phyloP scores from a whole-genome alignment of 176 grass and related monocot species.

The Dactylis glomerata region DNA sequence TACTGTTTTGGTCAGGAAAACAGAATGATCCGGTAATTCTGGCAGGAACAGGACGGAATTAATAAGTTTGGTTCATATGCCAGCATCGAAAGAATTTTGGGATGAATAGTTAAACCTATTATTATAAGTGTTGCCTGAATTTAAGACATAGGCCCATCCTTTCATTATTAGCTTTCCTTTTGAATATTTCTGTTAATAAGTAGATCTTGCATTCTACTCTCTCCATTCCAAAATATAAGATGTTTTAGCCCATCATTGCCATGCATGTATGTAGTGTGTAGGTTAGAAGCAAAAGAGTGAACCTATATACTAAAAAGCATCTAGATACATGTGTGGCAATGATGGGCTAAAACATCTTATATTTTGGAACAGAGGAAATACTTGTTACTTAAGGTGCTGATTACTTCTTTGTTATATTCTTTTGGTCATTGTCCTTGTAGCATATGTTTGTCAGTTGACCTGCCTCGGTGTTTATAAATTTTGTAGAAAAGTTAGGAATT shows the following conservation, averaged over 20 bases:
- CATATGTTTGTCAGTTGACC: background rate
- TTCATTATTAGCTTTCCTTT: background rate
- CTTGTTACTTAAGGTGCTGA: background rate
- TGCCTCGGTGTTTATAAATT: background rate
- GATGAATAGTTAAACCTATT: background rate
- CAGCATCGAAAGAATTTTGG: background rate
- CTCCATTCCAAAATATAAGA: too few relatives aligned
- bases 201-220: background rate
- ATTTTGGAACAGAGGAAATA: too few relatives aligned
- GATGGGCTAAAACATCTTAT: too few relatives aligned
- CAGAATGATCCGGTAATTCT: background rate
- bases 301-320: too few relatives aligned
- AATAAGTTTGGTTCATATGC: background rate
- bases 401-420: constrained; percentile 12
- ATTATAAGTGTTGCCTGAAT: background rate
- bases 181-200: constrained; percentile 11
- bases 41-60: background rate
- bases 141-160: background rate
- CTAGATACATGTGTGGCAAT: too few relatives aligned
- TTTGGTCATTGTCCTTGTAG: constrained; percentile 11
- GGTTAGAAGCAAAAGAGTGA: too few relatives aligned
- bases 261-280: too few relatives aligned
- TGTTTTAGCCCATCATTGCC: too few relatives aligned
- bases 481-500: constrained; percentile 4
- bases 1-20: background rate